Evolutionary conservation across 352 stramenopile species (phyloP).

Genomic region (Phytophthora idaei): DNA sequence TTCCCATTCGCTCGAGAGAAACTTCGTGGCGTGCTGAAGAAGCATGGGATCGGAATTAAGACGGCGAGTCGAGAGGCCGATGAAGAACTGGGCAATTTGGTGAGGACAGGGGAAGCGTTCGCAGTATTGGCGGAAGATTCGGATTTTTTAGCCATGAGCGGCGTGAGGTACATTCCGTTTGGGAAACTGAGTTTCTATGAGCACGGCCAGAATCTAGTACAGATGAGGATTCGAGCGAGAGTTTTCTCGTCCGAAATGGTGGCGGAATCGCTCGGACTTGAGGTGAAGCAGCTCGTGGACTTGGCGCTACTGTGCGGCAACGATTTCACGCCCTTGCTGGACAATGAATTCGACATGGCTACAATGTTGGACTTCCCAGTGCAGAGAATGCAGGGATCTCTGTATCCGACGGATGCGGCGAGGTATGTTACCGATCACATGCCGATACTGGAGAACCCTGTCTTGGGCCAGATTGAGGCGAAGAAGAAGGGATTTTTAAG

Average conservation of each 20-base stretch:
- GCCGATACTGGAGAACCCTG: conserved; percentile 64
- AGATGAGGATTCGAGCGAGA: conserved; percentile 49
- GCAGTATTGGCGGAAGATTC: conserved; percentile 86
- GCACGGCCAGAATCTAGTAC: not conserved
- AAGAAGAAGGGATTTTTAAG: conserved; percentile 51
- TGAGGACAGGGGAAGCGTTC: conserved; percentile 56
- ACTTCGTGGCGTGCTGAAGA: conserved; percentile 60
- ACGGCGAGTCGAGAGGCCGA: conserved; percentile 77
- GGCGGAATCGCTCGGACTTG: conserved; percentile 61
- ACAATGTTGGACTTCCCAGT: conserved; percentile 58
- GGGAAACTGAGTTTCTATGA: conserved; percentile 42
- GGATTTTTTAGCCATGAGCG: conserved; percentile 89
- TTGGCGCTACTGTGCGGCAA: conserved; percentile 88
- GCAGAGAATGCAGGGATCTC: conserved; percentile 43
- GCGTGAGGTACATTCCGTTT: conserved; percentile 86
- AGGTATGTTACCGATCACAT: conserved; percentile 61
- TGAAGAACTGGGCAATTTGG: conserved; percentile 70
- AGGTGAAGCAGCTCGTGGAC: conserved; percentile 80
- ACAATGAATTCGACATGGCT: conserved; percentile 66
- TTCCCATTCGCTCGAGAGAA: conserved; percentile 82
- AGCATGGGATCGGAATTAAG: conserved; percentile 50
- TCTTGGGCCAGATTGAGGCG: conserved; percentile 50
- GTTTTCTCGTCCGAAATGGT: conserved; percentile 79
- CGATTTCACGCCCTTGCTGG: conserved; percentile 81
- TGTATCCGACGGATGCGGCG: conserved; percentile 59